Evolutionary conservation across 441 rosid species (phyloP).

Genomic region (Gossypium laxum): DNA sequence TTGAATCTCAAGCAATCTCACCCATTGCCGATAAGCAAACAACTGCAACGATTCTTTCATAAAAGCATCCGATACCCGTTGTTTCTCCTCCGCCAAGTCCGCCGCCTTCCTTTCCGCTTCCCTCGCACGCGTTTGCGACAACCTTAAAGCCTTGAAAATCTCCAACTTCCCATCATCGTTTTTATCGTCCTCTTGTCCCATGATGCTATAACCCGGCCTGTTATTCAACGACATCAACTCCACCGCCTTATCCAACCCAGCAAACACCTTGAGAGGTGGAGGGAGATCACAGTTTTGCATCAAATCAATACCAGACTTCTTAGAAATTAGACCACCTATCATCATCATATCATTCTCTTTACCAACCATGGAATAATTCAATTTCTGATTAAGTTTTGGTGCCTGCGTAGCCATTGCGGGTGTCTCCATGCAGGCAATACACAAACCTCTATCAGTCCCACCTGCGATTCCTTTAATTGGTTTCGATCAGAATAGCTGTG

Average conservation of each 20-base stretch:
- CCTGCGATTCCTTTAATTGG: neutral
- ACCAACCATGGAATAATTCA: neutral
- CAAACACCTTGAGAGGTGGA: conserved; percentile 42
- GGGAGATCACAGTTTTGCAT: conserved; percentile 61
- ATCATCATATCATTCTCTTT: conserved; percentile 20
- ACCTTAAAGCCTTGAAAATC: conserved; percentile 47
- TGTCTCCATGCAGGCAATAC: conserved; percentile 6
- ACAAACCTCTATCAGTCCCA: neutral
- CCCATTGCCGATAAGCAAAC: conserved; percentile 40
- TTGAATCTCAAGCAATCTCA: conserved; percentile 41
- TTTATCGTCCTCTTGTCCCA: conserved; percentile 11
- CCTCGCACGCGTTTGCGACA: conserved; percentile 59
- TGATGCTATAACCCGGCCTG: conserved; percentile 11
- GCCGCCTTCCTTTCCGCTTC: conserved; percentile 49
- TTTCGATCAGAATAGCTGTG: neutral
- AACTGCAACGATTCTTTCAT: conserved; percentile 32
- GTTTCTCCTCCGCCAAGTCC: conserved; percentile 31
- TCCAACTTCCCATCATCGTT: conserved; percentile 26
- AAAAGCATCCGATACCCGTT: conserved; percentile 27
- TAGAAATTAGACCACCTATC: conserved; percentile 25
- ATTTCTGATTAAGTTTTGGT: conserved; percentile 11
- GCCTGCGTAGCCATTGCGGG: conserved; percentile 24
- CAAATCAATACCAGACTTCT: conserved; percentile 24
- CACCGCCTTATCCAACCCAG: conserved; percentile 24
- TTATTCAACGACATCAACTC: conserved; percentile 16